phyloP scores from a whole-genome alignment of 73 alveolate genomes.

The Durusdinium trenchii region DNA sequence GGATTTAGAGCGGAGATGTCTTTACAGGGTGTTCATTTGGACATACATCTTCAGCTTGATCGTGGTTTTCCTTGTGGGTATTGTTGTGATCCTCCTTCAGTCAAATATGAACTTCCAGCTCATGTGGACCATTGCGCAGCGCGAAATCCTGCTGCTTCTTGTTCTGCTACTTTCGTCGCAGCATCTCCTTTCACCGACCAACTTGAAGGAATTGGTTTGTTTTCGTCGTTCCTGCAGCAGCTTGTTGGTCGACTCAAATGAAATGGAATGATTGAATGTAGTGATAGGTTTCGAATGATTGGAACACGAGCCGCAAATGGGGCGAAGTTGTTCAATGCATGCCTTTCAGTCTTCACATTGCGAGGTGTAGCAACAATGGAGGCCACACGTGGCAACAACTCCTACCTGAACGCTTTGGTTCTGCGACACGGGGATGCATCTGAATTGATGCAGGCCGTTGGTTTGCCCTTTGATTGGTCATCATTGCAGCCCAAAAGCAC shows the following conservation, averaged over 20 bases:
- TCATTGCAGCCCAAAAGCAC: neutral
- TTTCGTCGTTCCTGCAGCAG: slow-evolving; percentile 40
- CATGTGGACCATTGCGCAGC: neutral
- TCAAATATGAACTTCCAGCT: neutral
- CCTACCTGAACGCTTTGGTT: slow-evolving; percentile 27
- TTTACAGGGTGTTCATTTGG: neutral
- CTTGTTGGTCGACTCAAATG: slow-evolving; percentile 1
- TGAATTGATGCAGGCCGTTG: slow-evolving; percentile 20
- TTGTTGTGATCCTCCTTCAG: neutral
- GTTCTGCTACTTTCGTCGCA: neutral
- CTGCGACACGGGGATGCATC: slow-evolving; percentile 31
- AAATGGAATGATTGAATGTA: neutral
- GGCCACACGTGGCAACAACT: neutral
- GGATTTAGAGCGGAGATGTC: neutral
- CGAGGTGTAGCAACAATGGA: slow-evolving; percentile 46
- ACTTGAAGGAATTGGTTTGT: slow-evolving; percentile 16
- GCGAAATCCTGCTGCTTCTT: neutral
- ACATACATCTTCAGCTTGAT: neutral
- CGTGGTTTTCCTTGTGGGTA: neutral
- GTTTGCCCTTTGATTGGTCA: slow-evolving; percentile 50
- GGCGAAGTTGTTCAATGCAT: neutral
- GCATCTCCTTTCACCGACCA: slow-evolving; percentile 22
- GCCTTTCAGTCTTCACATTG: neutral
- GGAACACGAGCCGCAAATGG: neutral
- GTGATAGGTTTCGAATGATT: neutral